Evolutionary conservation across 2,329 filamentous ascomycete species (phyloP).

Genomic region (Emericellopsis cladophorae): DNA sequence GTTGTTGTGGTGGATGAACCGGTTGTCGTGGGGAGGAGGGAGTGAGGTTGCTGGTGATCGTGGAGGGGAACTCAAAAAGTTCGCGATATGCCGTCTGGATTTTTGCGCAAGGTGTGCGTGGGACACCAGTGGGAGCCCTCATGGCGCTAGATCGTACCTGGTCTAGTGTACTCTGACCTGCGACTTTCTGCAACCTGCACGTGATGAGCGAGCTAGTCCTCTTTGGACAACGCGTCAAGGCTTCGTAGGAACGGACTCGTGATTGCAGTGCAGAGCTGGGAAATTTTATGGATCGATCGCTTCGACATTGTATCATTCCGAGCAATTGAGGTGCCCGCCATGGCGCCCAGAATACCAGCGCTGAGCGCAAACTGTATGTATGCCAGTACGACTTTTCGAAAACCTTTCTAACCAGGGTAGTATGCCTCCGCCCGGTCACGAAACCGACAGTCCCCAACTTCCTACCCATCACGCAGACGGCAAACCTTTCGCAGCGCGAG

Average conservation of each 20-base stretch:
- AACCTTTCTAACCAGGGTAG: conserved; percentile 18
- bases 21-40: conserved; percentile 12
- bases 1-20: conserved; percentile 9
- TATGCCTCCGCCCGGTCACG: conserved; percentile 45
- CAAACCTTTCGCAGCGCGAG: conserved; percentile 48
- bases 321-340: conserved; percentile 23
- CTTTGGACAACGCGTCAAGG: conserved; percentile 1
- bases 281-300: conserved; percentile 4
- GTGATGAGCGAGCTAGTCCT: conserved; percentile 14
- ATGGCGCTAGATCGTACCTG: conserved; percentile 10
- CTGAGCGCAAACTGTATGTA: conserved; percentile 43
- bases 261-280: background rate
- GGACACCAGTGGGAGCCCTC: conserved; percentile 17
- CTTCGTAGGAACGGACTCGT: background rate
- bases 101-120: conserved; percentile 27
- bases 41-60: conserved; percentile 9
- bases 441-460: conserved; percentile 32
- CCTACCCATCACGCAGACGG: conserved; percentile 50
- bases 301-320: background rate
- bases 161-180: conserved; percentile 7
- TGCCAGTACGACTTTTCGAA: background rate
- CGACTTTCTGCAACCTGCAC: conserved; percentile 10
- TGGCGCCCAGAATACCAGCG: conserved; percentile 55
- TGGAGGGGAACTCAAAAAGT: conserved; percentile 22
- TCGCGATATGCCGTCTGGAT: conserved; percentile 20